A percentile compares a stretch with the other conserved stretches of the same genome.
Conservation (phyloP, 257 asterid genomes). For the Nemophila menziesii region DNA sequence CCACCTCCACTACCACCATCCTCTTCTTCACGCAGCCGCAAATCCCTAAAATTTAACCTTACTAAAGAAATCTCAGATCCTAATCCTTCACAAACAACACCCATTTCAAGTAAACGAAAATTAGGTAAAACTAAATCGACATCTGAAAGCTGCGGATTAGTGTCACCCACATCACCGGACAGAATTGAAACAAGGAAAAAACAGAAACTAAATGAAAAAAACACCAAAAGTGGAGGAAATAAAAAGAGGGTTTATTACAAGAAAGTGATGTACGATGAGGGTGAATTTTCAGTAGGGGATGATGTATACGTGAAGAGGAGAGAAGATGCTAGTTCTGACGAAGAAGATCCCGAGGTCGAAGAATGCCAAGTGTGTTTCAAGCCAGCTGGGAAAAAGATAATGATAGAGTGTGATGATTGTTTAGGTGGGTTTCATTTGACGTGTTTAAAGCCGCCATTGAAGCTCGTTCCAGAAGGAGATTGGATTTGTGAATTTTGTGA, state of each 20-base stretch:
- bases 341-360: conserved; percentile 66
- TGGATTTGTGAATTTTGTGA: conserved; percentile 74
- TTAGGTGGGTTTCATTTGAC: conserved; percentile 88
- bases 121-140: conserved; percentile 3
- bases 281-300: conserved; percentile 60
- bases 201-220: conserved; percentile 28
- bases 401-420: conserved; percentile 93
- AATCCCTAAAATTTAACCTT: conserved; percentile 21
- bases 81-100: conserved; percentile 11
- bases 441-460: conserved; percentile 72
- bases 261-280: conserved; percentile 60
- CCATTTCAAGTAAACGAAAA: conserved; percentile 4
- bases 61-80: conserved; percentile 5
- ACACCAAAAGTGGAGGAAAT: conserved; percentile 14
- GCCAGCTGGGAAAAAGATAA: conserved; percentile 48
- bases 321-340: conserved; percentile 50
- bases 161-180: conserved; percentile 42
- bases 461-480: conserved; percentile 77
- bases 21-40: neutral
- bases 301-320: conserved; percentile 77
- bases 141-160: conserved; percentile 6
- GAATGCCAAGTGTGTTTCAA: conserved; percentile 79
- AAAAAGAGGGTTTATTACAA: conserved; percentile 52
- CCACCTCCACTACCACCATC: conserved; percentile 11
- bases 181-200: conserved; percentile 38